Evolutionary conservation across 345 rosid species (phyloP), one percentile per base, ranked within the genome.

Genomic region (Raphanus sativus): DNA sequence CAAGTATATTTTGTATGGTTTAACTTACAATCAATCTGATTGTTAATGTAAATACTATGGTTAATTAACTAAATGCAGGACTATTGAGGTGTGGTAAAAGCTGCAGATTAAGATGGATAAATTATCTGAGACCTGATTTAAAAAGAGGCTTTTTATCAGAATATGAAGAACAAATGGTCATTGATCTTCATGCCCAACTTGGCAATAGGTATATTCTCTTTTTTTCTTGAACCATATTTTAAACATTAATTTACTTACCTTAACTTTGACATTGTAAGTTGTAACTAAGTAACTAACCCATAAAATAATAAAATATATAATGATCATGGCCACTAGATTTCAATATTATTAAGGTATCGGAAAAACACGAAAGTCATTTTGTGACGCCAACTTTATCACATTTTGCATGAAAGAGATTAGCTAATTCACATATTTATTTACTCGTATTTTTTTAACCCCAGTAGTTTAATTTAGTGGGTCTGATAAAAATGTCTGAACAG

Each of bases 41-140:
- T 10, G n/a, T 25, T 61, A 24, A 30, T 17, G 40, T 70, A 8
- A n/a, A 67, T 16, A 55, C 17, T 38, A 45, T 59, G 61, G 68
- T 32, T 72, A 12, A 25, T 61, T 16, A 52, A 62, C 0, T 61
- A 52, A 50, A 67, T 67, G 86, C 95, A 89, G 98, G 98, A 66
- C 71, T 94, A 65, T 71, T 89, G 40, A 89, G 98, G 86, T 92
- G 98, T 65, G 98, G 98, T 9, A 94, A 94, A 80, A 94, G 98
- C 77, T 94, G 98, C 84, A 86, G 98, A 68, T 84, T 94, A 69
- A 85, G 98, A 81, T 94, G 98, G 98, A 94, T 87, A 33, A 94
- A 94, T 70, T 94, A 94, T 78, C 80, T 94, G 2, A 85, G 98
- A 72, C 98, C 98, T 32, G 98, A 94, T 73, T 81, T 94, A 62